phyloP scores from a whole-genome alignment of 202 grass and related monocot species.

The Zizania palustris region DNA sequence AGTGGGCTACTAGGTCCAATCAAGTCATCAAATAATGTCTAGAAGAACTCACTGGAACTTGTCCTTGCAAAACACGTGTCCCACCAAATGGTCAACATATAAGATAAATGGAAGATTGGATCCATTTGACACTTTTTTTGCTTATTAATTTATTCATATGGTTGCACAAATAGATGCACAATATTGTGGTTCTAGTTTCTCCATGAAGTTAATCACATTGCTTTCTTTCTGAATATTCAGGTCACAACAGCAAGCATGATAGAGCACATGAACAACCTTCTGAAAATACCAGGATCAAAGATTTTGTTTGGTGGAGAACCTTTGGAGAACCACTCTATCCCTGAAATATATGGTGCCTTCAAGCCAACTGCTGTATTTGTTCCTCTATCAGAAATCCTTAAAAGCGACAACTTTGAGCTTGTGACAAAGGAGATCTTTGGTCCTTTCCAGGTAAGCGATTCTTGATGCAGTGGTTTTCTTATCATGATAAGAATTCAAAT shows the following conservation, averaged over 20 bases:
- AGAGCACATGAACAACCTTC: conserved; percentile 72
- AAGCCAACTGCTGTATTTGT: conserved; percentile 93
- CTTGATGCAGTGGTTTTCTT: not conserved
- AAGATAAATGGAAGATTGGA: not conserved
- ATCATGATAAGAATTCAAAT: not conserved
- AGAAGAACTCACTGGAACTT: not conserved
- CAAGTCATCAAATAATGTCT: too few species aligned
- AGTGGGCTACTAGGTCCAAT: too few species aligned
- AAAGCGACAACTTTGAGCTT: conserved; percentile 75
- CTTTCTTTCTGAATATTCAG: conserved; percentile 41
- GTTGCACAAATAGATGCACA: conserved; percentile 5
- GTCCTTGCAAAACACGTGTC: conserved; percentile 19
- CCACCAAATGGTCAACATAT: conserved; percentile 8
- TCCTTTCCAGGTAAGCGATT: conserved; percentile 81
- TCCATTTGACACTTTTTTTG: not conserved
- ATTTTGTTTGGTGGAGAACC: conserved; percentile 86
- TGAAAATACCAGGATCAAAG: conserved; percentile 88
- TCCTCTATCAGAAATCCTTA: conserved; percentile 79
- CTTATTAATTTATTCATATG: not conserved
- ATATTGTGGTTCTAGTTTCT: not conserved
- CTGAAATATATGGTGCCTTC: conserved; percentile 90
- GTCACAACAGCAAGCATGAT: conserved; percentile 85
- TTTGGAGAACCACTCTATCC: conserved; percentile 88
- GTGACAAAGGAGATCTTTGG: conserved; percentile 93
- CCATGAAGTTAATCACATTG: conserved; percentile 12